These are phyloP conservation scores for Alternaria angustiovoidea DNA, from an alignment of 2,329 filamentous ascomycete species.

Conservation along the genomic window DNA sequence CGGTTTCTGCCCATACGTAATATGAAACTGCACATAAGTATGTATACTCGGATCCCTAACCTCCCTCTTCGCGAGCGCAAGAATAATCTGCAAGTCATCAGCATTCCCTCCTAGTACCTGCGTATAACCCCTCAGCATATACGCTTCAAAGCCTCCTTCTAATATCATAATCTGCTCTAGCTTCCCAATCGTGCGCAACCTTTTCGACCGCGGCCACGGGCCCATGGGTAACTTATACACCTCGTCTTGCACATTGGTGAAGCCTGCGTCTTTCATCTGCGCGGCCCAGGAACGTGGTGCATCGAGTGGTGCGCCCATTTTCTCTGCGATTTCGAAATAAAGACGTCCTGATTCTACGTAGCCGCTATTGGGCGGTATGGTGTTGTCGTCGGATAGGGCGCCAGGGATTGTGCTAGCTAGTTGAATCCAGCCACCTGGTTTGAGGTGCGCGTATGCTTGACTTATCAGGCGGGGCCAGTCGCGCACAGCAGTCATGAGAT, in stretches of 20 bases:
- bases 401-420: slow-evolving; percentile 34
- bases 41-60: slow-evolving; percentile 31
- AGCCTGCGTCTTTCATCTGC: slow-evolving; percentile 49
- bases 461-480: slow-evolving; percentile 41
- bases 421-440: slow-evolving; percentile 38
- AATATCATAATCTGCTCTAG: slow-evolving; percentile 36
- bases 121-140: slow-evolving; percentile 34
- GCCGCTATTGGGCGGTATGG: slow-evolving; percentile 28
- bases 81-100: slow-evolving; percentile 29
- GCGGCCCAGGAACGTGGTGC: slow-evolving; percentile 45
- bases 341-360: slow-evolving; percentile 29
- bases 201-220: slow-evolving; percentile 37
- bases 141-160: slow-evolving; percentile 35
- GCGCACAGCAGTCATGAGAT: slow-evolving; percentile 40
- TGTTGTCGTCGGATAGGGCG: slow-evolving; percentile 28
- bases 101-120: slow-evolving; percentile 23
- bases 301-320: slow-evolving; percentile 46
- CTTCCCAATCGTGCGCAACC: slow-evolving; percentile 26
- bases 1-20: slow-evolving; percentile 33
- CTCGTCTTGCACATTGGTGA: slow-evolving; percentile 53
- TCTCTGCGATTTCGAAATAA: slow-evolving; percentile 32
- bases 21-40: slow-evolving; percentile 35
- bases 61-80: slow-evolving; percentile 30
- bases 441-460: slow-evolving; percentile 39
- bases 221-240: slow-evolving; percentile 39